Base-by-base conservation (phyloP, 1,139 yeast genomes). In the Protomyces gravidus region DNA sequence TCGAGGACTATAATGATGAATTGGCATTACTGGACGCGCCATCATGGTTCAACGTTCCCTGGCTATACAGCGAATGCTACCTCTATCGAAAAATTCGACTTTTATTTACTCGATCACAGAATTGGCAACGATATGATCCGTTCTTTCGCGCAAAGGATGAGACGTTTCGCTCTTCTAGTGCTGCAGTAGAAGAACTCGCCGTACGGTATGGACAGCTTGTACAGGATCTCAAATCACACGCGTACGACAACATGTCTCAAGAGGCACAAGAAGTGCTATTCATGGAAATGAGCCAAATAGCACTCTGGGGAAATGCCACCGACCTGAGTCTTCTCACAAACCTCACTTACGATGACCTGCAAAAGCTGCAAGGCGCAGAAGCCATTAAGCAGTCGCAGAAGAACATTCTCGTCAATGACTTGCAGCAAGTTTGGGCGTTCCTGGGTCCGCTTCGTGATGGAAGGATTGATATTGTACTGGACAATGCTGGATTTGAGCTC, bases 281-380 rank as follows among this genome's bases (percentile, higher is more conserved):
- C 46, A 55, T 66, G 64, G 98, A 94, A 70, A 87, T 89, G 67
- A 74, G 86, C 50, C 96, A 89, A 69, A 82, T 92, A 63, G 87
- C 97, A 0, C 76, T 92, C 62, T 92, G 98, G 98, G 99, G 99
- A 25, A 92, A 92, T 72, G 97, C 97, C 25, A 89, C 97, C 5
- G 99, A 92, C 73, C 78, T 92, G 68, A 89, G 97, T 0, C 76
- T 94, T 62, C 77, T 92, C 65, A 90, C 95, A 3, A 89, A 87
- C 60, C 72, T 75, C 40, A 82, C 92, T 5, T 72, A 89, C 42
- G 96, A 89, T 60, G 97, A 92, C 65, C 86, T 92, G 67, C 86
- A 88, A 71, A 83, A 92, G 4, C 81, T 89, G 50, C 99, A 92
- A 76, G 97, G 96, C 42, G 68, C 68, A 21, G 89, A 86, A 65